Percentiles rank a stretch among this genome's conserved stretches.
These are phyloP conservation scores for Cyclanthera cordifolia DNA, from an alignment of 306 rosid genomes.

Conservation along the genomic window DNA sequence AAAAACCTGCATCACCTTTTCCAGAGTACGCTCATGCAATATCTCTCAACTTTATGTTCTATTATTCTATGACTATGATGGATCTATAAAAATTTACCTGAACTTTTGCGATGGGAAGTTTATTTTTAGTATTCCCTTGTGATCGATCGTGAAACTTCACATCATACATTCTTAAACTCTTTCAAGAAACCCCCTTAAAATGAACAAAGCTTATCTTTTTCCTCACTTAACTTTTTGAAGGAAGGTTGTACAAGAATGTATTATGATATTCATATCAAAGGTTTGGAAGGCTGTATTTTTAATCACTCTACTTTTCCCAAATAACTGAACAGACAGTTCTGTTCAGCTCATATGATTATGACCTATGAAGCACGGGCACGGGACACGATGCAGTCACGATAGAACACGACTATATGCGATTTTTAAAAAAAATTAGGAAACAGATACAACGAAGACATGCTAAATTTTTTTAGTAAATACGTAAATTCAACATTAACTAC, in stretches of 20 bases:
- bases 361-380: too few species aligned
- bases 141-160: background rate
- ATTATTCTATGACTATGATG: background rate
- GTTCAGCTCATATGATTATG: too few species aligned
- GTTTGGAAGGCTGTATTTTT: background rate
- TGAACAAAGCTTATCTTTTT: too few species aligned
- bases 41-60: conserved; percentile 15
- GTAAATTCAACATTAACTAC: too few species aligned
- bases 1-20: conserved; percentile 81
- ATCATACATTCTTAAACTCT: background rate
- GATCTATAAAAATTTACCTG: background rate
- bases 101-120: background rate
- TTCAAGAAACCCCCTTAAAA: background rate
- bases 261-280: background rate
- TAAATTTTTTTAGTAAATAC: too few species aligned
- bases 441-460: too few species aligned
- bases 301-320: background rate
- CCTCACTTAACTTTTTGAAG: too few species aligned
- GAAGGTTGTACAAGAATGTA: background rate
- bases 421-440: too few species aligned
- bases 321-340: too few species aligned
- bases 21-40: conserved; percentile 55
- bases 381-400: too few species aligned
- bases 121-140: background rate
- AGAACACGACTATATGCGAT: too few species aligned